These are phyloP conservation scores for Inonotus obliquus DNA, from an alignment of 1,284 basidiomycete species.

Conservation along the genomic window DNA sequence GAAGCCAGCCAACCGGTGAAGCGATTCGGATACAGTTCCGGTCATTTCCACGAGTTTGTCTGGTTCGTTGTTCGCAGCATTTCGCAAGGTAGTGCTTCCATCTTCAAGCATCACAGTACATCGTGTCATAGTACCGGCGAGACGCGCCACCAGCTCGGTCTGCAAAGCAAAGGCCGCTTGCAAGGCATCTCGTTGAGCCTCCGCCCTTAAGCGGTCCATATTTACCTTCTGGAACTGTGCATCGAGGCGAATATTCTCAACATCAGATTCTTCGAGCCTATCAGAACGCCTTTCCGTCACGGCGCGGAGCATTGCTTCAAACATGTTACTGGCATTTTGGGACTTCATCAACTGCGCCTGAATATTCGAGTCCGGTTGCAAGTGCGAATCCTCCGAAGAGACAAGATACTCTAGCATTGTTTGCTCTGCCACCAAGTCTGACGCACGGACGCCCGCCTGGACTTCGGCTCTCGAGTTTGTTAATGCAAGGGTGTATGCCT, in stretches of 20 bases:
- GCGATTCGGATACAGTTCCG: conserved; percentile 43
- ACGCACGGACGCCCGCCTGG: conserved; percentile 37
- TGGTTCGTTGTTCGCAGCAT: conserved; percentile 39
- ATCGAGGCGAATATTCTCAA: conserved; percentile 71
- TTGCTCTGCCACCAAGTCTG: conserved; percentile 70
- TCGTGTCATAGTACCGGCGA: conserved; percentile 77
- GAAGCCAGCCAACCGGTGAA: conserved; percentile 54
- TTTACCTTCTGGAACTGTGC: conserved; percentile 64
- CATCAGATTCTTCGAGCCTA: conserved; percentile 68
- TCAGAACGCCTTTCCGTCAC: conserved; percentile 77
- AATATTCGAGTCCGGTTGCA: conserved; percentile 57
- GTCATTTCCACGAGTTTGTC: conserved; percentile 37
- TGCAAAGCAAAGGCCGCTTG: conserved; percentile 61
- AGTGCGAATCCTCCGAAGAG: conserved; percentile 62
- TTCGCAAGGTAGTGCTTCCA: conserved; percentile 51
- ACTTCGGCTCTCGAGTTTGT: conserved; percentile 52
- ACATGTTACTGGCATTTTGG: conserved; percentile 72
- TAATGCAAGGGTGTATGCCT: conserved; percentile 63
- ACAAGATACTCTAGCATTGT: conserved; percentile 67
- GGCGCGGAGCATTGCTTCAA: conserved; percentile 79
- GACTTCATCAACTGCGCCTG: conserved; percentile 62
- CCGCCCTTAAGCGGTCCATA: conserved; percentile 67
- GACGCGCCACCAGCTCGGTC: conserved; percentile 61
- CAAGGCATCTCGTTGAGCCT: conserved; percentile 66
- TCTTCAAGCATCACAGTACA: conserved; percentile 72